Evolutionary conservation across 2,329 filamentous ascomycete species (phyloP).

Genomic region (Chrysosporium queenslandicum): DNA sequence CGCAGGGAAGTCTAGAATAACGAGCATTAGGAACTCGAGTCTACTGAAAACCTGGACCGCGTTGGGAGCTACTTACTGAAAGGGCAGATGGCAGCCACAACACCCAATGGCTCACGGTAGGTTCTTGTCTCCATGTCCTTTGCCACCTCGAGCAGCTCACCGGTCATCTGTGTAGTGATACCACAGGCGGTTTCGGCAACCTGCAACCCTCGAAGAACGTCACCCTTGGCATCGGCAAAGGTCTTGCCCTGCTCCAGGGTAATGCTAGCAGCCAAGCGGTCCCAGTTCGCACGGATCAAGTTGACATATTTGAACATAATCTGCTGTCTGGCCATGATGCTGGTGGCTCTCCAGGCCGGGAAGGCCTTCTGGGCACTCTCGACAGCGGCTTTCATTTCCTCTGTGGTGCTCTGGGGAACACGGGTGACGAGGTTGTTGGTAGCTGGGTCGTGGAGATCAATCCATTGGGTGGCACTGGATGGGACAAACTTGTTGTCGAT

Average conservation of each 20-base stretch:
- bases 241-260: constrained; percentile 52
- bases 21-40: no score
- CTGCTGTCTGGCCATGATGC: constrained; percentile 59
- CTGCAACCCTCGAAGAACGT: no score
- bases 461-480: constrained; percentile 71
- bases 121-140: constrained; percentile 98
- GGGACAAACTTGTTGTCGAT: constrained; percentile 76
- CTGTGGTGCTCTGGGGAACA: constrained; percentile 76
- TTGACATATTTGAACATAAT: constrained; percentile 71
- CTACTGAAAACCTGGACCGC: no score
- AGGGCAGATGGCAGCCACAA: no score
- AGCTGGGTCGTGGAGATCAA: constrained; percentile 81
- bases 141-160: no score
- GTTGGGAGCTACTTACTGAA: no score
- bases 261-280: constrained; percentile 71
- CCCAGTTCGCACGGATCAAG: constrained; percentile 65
- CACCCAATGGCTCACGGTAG: constrained; percentile 64
- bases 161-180: constrained; percentile 76
- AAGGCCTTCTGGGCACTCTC: constrained; percentile 77
- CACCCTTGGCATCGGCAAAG: constrained; percentile 48
- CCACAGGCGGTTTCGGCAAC: constrained; percentile 54
- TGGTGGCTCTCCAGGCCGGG: constrained; percentile 60
- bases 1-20: constrained; percentile 82
- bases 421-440: constrained; percentile 76
- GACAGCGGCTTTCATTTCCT: constrained; percentile 66